Conservation (phyloP, 2,329 filamentous ascomycete species). For the Colletotrichum sp. region DNA sequence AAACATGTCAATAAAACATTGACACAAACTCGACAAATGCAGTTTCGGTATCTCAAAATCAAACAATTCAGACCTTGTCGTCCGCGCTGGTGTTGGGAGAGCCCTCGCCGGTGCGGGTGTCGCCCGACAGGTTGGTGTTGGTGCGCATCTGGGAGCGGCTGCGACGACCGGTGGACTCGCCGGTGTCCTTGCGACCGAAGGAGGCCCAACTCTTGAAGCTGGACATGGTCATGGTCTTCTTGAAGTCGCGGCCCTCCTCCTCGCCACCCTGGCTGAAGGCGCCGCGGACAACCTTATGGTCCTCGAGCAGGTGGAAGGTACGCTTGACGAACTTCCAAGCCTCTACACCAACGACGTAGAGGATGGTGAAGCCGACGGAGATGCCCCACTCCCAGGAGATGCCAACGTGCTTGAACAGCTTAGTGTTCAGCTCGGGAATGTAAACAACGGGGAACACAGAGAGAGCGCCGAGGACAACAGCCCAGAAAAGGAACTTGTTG, state of each 20-base stretch:
- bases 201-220: slow-evolving; percentile 54
- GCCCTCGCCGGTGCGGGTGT: slow-evolving; percentile 15
- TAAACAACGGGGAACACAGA: slow-evolving; percentile 73
- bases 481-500: slow-evolving; percentile 75
- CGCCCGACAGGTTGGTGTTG: slow-evolving; percentile 19
- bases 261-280: slow-evolving; percentile 58
- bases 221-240: slow-evolving; percentile 54
- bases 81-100: slow-evolving; percentile 10
- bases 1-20: neutral
- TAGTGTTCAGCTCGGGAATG: slow-evolving; percentile 71
- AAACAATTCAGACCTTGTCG: slow-evolving; percentile 6
- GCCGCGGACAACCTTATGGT: slow-evolving; percentile 52
- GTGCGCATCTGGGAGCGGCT: slow-evolving; percentile 16
- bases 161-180: slow-evolving; percentile 31
- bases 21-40: neutral
- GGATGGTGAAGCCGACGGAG: slow-evolving; percentile 63
- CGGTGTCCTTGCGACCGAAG: slow-evolving; percentile 44
- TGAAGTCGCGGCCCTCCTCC: slow-evolving; percentile 42
- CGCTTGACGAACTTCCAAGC: slow-evolving; percentile 75
- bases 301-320: slow-evolving; percentile 53
- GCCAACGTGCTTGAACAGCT: slow-evolving; percentile 73
- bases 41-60: neutral
- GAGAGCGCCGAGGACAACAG: slow-evolving; percentile 63
- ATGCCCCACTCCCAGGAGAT: slow-evolving; percentile 81
- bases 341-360: slow-evolving; percentile 73